Conservation (phyloP, 2,329 filamentous ascomycete genomes). For the Hirsutella thompsonii region DNA sequence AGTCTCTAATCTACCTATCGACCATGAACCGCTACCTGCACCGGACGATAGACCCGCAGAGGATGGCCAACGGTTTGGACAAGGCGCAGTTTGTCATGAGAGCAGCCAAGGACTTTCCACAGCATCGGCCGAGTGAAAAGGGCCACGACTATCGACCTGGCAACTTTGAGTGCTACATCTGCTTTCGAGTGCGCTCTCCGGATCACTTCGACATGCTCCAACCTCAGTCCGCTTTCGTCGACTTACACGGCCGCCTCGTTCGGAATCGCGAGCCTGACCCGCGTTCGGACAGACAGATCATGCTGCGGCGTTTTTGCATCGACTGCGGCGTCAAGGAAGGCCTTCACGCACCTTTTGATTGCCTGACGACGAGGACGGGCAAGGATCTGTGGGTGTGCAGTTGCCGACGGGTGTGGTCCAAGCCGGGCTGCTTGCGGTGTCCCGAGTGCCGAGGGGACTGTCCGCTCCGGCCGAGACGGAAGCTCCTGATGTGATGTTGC, state of each 20-base stretch:
- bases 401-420: constrained; percentile 23
- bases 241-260: constrained; percentile 16
- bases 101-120: constrained; percentile 25
- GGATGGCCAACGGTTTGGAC: constrained; percentile 20
- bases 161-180: constrained; percentile 29
- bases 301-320: constrained; percentile 27
- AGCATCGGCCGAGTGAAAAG: constrained; percentile 24
- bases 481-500: constrained; percentile 8
- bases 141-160: constrained; percentile 23
- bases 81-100: constrained; percentile 27
- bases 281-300: constrained; percentile 14
- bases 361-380: constrained; percentile 22
- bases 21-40: constrained; percentile 22
- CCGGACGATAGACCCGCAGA: constrained; percentile 17
- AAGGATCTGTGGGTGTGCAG: constrained; percentile 27
- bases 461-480: constrained; percentile 21
- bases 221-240: constrained; percentile 18
- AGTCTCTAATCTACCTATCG: constrained; percentile 26
- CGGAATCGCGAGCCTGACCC: constrained; percentile 14
- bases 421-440: constrained; percentile 20
- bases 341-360: constrained; percentile 23
- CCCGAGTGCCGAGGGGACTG: constrained; percentile 21
- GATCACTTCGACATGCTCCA: constrained; percentile 25
- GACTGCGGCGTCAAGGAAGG: constrained; percentile 25
- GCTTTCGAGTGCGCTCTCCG: constrained; percentile 25